phyloP scores from a whole-genome alignment of 2,329 filamentous ascomycete genomes.

The Mycosphaerelloides madeirae region DNA sequence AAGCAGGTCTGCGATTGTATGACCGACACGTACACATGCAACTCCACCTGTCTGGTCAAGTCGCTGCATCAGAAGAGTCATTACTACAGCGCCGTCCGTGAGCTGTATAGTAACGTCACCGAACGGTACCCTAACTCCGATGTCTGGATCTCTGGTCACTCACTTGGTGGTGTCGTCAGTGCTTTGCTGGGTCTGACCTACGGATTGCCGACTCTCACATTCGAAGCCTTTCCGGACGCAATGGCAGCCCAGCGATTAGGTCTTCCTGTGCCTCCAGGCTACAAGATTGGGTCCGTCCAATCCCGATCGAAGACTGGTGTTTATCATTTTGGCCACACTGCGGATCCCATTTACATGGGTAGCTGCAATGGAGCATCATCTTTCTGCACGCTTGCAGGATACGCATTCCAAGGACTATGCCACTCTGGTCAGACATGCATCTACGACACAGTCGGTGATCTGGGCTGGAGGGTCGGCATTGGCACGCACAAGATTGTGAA shows the following conservation, averaged over 20 bases:
- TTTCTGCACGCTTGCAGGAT: slow-evolving; percentile 84
- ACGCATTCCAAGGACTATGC: slow-evolving; percentile 89
- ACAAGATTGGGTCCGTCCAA: slow-evolving; percentile 64
- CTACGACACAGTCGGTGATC: slow-evolving; percentile 87
- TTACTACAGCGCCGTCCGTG: slow-evolving; percentile 84
- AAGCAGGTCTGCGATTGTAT: slow-evolving; percentile 91
- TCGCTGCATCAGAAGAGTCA: slow-evolving; percentile 76
- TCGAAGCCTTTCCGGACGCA: slow-evolving; percentile 88
- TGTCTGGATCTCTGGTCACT: slow-evolving; percentile 89
- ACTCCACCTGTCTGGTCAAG: slow-evolving; percentile 78
- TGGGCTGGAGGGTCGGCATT: slow-evolving; percentile 87
- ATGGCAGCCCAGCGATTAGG: slow-evolving; percentile 79
- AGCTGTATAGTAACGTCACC: slow-evolving; percentile 89
- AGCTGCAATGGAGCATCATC: slow-evolving; percentile 87
- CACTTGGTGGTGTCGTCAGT: slow-evolving; percentile 81
- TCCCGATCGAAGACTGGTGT: slow-evolving; percentile 67
- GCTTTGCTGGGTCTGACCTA: slow-evolving; percentile 89
- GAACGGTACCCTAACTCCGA: slow-evolving; percentile 78
- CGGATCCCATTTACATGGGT: slow-evolving; percentile 91
- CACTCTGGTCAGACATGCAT: slow-evolving; percentile 83
- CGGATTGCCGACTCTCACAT: slow-evolving; percentile 83
- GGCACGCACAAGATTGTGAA: slow-evolving; percentile 85
- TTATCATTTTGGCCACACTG: slow-evolving; percentile 91
- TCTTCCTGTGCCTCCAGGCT: slow-evolving; percentile 76
- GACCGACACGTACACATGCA: slow-evolving; percentile 80